Percentiles rank a stretch among this genome's conserved stretches.
Conservation (phyloP, 179 eudicot species). For the Corrigiola litoralis region DNA sequence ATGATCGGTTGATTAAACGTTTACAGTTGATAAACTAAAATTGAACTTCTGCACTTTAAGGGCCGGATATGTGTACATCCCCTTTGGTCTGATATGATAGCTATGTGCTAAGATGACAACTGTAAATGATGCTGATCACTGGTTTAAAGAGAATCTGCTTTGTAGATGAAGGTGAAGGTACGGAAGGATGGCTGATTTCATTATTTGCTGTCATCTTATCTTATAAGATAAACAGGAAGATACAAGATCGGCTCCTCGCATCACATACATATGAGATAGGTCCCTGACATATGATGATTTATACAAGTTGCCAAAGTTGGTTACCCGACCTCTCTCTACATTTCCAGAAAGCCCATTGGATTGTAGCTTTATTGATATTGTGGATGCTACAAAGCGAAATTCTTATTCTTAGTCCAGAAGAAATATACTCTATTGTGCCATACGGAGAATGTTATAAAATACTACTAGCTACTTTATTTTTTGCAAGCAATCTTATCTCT, state of each 20-base stretch:
- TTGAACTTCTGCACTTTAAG: too few species aligned
- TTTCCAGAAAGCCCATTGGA: constrained; percentile 26
- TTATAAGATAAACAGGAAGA: not conserved
- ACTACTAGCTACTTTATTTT: constrained; percentile 5
- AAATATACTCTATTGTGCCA: constrained; percentile 19
- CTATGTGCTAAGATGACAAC: not conserved
- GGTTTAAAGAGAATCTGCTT: constrained; percentile 12
- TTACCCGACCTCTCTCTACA: constrained; percentile 8
- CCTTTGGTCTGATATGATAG: not conserved
- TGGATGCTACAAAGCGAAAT: constrained; percentile 24
- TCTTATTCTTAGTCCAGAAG: constrained; percentile 27
- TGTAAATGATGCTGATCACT: constrained; percentile 3
- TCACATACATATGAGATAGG: constrained; percentile 16
- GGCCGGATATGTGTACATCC: too few species aligned
- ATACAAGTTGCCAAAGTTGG: constrained; percentile 20
- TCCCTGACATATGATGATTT: constrained; percentile 14
- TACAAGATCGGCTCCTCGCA: constrained; percentile 28
- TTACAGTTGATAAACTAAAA: too few species aligned
- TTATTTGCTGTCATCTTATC: constrained; percentile 19
- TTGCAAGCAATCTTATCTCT: constrained; percentile 24
- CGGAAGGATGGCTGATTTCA: constrained; percentile 20
- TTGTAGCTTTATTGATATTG: constrained; percentile 21
- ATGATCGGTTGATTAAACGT: too few species aligned
- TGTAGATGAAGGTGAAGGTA: constrained; percentile 17
- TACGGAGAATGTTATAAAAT: constrained; percentile 8